Conservation (phyloP, 441 rosid species). For the Gossypium gossypioides region DNA sequence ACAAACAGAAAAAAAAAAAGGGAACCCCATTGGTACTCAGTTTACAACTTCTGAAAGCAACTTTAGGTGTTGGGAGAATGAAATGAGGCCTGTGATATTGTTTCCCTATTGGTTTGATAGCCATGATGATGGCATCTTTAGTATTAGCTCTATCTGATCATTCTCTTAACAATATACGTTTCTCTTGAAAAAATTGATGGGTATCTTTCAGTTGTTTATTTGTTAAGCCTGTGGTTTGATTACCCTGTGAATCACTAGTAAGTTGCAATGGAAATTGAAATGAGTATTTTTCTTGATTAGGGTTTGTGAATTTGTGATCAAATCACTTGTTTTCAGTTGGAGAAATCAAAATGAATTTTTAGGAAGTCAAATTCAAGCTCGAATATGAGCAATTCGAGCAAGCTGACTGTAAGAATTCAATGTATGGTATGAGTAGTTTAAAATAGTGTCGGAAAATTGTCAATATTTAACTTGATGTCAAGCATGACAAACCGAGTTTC, state of each 20-base stretch:
- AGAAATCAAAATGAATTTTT: not conserved
- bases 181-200: not conserved
- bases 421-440: not conserved
- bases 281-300: not conserved
- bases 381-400: not conserved
- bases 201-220: not conserved
- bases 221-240: not conserved
- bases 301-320: not conserved
- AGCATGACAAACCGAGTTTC: too few relatives aligned
- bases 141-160: slow-evolving; percentile 61
- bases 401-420: not conserved
- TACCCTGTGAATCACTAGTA: not conserved
- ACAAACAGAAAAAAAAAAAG: not conserved
- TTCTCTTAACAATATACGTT: slow-evolving; percentile 12
- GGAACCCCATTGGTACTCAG: not conserved
- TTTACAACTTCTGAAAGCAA: not conserved
- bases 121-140: slow-evolving; percentile 38
- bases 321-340: not conserved
- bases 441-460: not conserved
- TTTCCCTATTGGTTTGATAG: slow-evolving; percentile 44
- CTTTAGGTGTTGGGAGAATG: not conserved
- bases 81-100: slow-evolving; percentile 19
- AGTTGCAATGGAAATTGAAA: not conserved
- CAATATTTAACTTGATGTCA: too few relatives aligned
- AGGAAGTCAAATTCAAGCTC: not conserved